These are phyloP conservation scores for Ilyonectria robusta DNA, from an alignment of 2,329 filamentous ascomycete genomes.

Conservation along the genomic window DNA sequence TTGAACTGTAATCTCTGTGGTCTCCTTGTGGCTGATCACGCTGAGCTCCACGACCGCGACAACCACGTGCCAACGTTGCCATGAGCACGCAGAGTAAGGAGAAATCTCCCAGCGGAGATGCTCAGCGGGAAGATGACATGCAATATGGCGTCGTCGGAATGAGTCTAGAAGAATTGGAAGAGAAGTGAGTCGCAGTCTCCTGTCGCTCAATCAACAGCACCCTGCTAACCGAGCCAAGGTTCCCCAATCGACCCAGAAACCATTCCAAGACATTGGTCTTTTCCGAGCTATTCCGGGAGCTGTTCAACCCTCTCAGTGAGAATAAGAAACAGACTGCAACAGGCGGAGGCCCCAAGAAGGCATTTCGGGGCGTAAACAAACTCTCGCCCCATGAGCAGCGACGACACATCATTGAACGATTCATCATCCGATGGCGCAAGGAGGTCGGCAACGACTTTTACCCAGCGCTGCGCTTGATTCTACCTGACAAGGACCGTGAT, in stretches of 20 bases:
- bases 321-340: slow-evolving; percentile 82
- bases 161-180: slow-evolving; percentile 60
- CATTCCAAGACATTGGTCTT: slow-evolving; percentile 85
- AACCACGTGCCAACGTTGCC: slow-evolving; percentile 17
- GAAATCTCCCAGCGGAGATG: slow-evolving; percentile 51
- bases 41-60: neutral
- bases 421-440: slow-evolving; percentile 88
- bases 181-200: slow-evolving; percentile 53
- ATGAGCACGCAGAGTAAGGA: slow-evolving; percentile 24
- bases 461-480: slow-evolving; percentile 89
- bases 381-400: slow-evolving; percentile 83
- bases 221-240: slow-evolving; percentile 67
- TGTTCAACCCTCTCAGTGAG: slow-evolving; percentile 87
- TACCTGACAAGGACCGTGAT: slow-evolving; percentile 94
- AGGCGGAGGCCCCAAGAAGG: slow-evolving; percentile 69
- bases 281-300: slow-evolving; percentile 79
- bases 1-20: neutral
- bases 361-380: slow-evolving; percentile 70
- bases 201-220: neutral
- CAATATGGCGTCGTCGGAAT: slow-evolving; percentile 63
- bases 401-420: slow-evolving; percentile 85
- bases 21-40: neutral
- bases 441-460: slow-evolving; percentile 95
- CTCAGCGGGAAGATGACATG: slow-evolving; percentile 64
- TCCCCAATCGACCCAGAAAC: slow-evolving; percentile 87